phyloP scores from a whole-genome alignment of 108 stramenopile genomes.

The Fistulifera pelliculosa region DNA sequence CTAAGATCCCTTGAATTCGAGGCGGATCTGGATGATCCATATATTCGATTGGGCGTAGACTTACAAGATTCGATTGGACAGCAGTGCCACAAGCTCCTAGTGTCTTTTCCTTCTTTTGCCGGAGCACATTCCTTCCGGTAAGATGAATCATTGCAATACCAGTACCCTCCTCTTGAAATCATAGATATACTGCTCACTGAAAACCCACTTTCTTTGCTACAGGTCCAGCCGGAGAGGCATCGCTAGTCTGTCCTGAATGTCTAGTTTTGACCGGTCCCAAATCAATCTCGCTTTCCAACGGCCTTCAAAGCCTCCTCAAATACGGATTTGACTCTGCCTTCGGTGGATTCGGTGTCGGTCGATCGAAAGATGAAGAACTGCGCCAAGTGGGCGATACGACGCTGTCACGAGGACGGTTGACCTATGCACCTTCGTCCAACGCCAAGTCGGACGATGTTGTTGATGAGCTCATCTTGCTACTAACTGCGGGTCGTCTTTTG shows the following conservation, averaged over 20 bases:
- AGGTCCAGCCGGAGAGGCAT: background rate
- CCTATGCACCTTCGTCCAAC: background rate
- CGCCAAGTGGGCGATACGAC: background rate
- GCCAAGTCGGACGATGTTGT: constrained; percentile 8
- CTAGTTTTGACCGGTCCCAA: constrained; percentile 31
- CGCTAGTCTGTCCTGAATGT: constrained; percentile 41
- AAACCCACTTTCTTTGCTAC: too few species aligned
- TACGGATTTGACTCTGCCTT: constrained; percentile 25
- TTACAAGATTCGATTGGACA: constrained; percentile 28
- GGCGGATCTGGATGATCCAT: constrained; percentile 4
- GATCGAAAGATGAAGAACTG: background rate
- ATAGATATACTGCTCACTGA: too few species aligned
- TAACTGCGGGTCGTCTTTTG: constrained; percentile 47
- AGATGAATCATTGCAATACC: constrained; percentile 1
- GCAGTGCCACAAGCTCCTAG: constrained; percentile 18
- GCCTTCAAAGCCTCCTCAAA: constrained; percentile 34
- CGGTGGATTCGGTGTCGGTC: constrained; percentile 6
- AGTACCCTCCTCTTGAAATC: too few species aligned
- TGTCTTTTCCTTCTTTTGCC: constrained; percentile 52
- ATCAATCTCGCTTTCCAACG: constrained; percentile 27
- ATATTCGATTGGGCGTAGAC: constrained; percentile 2
- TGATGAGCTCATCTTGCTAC: constrained; percentile 42
- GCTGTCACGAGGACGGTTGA: background rate
- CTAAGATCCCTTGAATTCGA: constrained; percentile 39
- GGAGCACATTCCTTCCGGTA: constrained; percentile 22